phyloP scores from a whole-genome alignment of 805 yeast genomes.

The Kazachstania taianensis region DNA sequence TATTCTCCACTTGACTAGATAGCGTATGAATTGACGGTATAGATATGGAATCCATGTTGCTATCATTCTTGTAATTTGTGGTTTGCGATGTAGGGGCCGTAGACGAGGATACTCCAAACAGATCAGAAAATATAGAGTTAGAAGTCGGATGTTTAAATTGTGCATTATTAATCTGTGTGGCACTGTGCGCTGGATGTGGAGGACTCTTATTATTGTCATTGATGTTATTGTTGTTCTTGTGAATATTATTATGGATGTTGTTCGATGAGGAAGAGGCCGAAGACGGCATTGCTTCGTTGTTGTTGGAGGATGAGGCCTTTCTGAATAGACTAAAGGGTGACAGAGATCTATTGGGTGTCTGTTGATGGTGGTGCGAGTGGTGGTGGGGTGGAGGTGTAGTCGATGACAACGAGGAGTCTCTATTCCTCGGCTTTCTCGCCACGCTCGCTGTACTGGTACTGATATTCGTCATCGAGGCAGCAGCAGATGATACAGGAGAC shows the following conservation, averaged over 20 bases:
- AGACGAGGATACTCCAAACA: conserved; percentile 14
- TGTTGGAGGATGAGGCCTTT: conserved; percentile 18
- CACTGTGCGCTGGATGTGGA: neutral
- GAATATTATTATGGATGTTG: neutral
- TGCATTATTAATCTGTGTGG: neutral
- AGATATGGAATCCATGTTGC: neutral
- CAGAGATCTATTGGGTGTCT: conserved; percentile 16
- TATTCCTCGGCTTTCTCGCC: conserved; percentile 6
- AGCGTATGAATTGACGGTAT: neutral
- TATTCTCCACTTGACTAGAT: neutral
- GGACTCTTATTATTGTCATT: neutral
- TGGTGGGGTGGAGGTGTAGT: neutral
- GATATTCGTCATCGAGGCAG: neutral
- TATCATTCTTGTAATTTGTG: neutral
- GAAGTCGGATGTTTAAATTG: conserved; percentile 10
- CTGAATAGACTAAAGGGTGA: conserved; percentile 25
- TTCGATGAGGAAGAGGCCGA: too few relatives aligned
- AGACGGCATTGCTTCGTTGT: too few relatives aligned
- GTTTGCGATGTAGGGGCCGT: conserved; percentile 7
- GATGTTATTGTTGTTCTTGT: neutral
- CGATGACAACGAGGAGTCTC: conserved; percentile 5
- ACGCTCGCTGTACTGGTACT: neutral
- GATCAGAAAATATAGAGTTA: conserved; percentile 21
- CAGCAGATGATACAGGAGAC: conserved; percentile 4
- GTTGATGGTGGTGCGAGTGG: too few relatives aligned